Conservation (phyloP, 2,329 filamentous ascomycete genomes). For the Phaeomoniella chlamydospora region DNA sequence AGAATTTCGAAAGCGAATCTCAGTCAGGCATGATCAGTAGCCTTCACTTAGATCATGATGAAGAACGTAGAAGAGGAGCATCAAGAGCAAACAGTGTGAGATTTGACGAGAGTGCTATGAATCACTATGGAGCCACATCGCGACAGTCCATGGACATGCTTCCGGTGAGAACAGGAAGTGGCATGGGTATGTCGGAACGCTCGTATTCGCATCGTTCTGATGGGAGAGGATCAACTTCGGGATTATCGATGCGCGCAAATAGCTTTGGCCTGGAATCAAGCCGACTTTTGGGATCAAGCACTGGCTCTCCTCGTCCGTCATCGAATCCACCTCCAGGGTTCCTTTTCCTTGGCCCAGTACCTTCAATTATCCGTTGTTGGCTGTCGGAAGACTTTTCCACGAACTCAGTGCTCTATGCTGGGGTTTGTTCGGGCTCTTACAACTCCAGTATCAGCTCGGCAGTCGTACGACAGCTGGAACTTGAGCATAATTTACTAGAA, state of each 20-base stretch:
- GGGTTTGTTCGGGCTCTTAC: conserved; percentile 82
- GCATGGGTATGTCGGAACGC: conserved; percentile 77
- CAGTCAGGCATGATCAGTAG: conserved; percentile 65
- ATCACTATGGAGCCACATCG: conserved; percentile 74
- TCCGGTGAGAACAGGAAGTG: conserved; percentile 62
- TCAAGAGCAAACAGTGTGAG: conserved; percentile 94
- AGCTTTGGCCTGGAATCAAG: conserved; percentile 73
- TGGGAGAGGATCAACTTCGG: conserved; percentile 85
- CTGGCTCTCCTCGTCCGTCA: conserved; percentile 56
- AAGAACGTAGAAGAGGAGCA: conserved; percentile 62
- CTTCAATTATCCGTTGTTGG: conserved; percentile 93
- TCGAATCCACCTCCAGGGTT: conserved; percentile 59
- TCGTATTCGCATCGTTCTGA: conserved; percentile 92
- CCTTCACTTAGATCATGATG: conserved; percentile 73
- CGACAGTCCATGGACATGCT: conserved; percentile 74
- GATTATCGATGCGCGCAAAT: conserved; percentile 69
- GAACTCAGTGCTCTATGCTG: conserved; percentile 76
- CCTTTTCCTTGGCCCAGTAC: conserved; percentile 74
- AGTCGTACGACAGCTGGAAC: conserved; percentile 59
- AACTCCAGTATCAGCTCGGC: conserved; percentile 67
- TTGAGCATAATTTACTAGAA: conserved; percentile 51
- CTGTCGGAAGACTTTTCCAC: conserved; percentile 82
- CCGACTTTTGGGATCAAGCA: conserved; percentile 48
- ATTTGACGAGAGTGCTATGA: conserved; percentile 90
- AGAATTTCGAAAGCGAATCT: conserved; percentile 73